phyloP scores from a whole-genome alignment of 371 early-diverging fungal genomes.

The Circinella minor region DNA sequence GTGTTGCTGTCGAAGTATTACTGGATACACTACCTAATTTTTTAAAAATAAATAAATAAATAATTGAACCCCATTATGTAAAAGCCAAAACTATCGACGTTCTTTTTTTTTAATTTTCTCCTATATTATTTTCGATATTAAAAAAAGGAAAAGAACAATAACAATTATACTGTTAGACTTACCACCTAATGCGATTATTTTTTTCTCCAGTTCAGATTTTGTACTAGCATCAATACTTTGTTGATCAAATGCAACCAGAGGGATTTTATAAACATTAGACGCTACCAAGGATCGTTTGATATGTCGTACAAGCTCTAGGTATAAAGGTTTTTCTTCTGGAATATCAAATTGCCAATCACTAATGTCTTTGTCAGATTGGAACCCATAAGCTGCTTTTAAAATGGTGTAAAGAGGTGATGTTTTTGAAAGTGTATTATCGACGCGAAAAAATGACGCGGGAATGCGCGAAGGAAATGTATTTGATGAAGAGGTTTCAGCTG shows the following conservation, averaged over 20 bases:
- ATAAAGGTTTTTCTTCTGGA: slow-evolving; percentile 35
- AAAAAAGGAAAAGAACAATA: slow-evolving; percentile 4
- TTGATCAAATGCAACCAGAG: slow-evolving; percentile 51
- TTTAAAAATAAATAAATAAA: too few species aligned
- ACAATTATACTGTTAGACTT: slow-evolving; percentile 12
- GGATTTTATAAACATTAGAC: slow-evolving; percentile 42
- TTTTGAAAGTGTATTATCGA: slow-evolving; percentile 24
- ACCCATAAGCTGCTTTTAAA: slow-evolving; percentile 59
- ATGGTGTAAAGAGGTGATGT: slow-evolving; percentile 52
- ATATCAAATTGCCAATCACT: slow-evolving; percentile 63
- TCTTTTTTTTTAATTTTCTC: not conserved
- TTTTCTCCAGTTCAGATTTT: slow-evolving; percentile 37
- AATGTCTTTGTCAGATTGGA: slow-evolving; percentile 49
- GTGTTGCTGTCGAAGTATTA: slow-evolving; percentile 52
- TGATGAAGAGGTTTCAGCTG: too few species aligned
- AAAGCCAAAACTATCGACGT: not conserved
- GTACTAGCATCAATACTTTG: slow-evolving; percentile 40
- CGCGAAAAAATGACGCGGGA: slow-evolving; percentile 57
- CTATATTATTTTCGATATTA: not conserved
- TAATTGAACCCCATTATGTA: not conserved
- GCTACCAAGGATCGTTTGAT: slow-evolving; percentile 44
- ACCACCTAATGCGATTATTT: slow-evolving; percentile 58
- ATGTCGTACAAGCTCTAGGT: slow-evolving; percentile 46
- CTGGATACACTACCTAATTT: not conserved
- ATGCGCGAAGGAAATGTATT: slow-evolving; percentile 39